These are phyloP conservation scores for Hydrangea macrophylla DNA, from an alignment of 148 eudicot genomes.

Conservation along the genomic window DNA sequence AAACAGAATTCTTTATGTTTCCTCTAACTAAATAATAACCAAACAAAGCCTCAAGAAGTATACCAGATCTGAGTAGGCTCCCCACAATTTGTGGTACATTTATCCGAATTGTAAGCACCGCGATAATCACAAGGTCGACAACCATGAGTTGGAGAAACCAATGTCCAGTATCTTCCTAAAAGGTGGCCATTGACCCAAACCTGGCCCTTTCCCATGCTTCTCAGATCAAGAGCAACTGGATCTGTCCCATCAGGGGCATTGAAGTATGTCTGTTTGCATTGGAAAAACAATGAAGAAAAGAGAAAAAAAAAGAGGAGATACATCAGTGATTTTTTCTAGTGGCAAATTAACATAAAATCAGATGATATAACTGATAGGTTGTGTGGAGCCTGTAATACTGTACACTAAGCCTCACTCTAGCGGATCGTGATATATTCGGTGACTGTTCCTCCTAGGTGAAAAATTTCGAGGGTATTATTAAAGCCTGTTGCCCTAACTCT, in stretches of 20 bases:
- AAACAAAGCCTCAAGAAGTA: too few relatives aligned
- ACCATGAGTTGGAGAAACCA: constrained; percentile 64
- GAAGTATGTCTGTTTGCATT: constrained; percentile 54
- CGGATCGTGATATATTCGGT: too few relatives aligned
- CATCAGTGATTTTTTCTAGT: neutral
- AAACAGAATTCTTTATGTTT: too few relatives aligned
- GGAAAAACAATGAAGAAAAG: neutral
- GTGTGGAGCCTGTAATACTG: too few relatives aligned
- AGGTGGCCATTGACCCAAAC: constrained; percentile 96
- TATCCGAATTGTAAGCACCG: constrained; percentile 67
- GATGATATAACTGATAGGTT: neutral
- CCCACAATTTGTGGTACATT: constrained; percentile 87
- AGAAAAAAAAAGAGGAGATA: neutral
- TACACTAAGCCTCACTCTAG: too few relatives aligned
- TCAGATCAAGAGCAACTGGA: constrained; percentile 73
- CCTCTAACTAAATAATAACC: too few relatives aligned
- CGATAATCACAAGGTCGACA: constrained; percentile 83
- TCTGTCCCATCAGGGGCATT: constrained; percentile 68
- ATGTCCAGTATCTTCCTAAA: constrained; percentile 89
- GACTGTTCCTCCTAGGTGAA: too few relatives aligned
- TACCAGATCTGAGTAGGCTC: constrained; percentile 88
- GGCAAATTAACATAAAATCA: neutral
- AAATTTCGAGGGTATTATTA: too few relatives aligned
- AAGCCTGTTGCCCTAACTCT: too few relatives aligned
- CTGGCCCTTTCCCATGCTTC: constrained; percentile 97